Evolutionary conservation across 441 rosid species (phyloP), one percentile per base, ranked within the genome.

Genomic region (Melastoma candidum): DNA sequence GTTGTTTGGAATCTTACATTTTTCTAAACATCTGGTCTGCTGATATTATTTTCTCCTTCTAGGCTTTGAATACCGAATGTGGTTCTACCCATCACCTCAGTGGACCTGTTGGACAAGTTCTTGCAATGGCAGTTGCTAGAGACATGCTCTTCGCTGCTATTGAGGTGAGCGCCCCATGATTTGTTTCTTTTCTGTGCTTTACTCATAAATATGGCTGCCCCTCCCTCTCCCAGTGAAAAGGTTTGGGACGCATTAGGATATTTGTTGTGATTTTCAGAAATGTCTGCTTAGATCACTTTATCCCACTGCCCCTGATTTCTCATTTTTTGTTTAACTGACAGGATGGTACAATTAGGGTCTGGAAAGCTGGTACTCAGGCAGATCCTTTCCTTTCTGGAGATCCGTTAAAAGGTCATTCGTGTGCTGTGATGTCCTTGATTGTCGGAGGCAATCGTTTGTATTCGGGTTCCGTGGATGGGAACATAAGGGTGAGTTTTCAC

Each of bases 131-230:
- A 46, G 61, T 58, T 59, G 71, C 52, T 25, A 64, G 68, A 0
- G 66, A 69, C 26, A 69, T 67, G 80, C 71, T 73, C 1, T 78
- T 78, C 10, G 78, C 78, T 53, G 84, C 81, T 6, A 64, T 63
- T n/a, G 71, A 69, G 72, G 80, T 78, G 65, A 73, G 32, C 4
- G 2, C 32, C 4, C 2, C 4, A 27, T 27, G 4, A 2, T 27
- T 27, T 27, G 32, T 27, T 27, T 27, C 4, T 27, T 27, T 4
- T 27, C 4, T 2, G 32, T 27, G 32, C 32, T 27, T 27, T 4
- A 27, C 2, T 27, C n/a, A 4, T 27, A 27, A 27, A 27, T 27
- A 2, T 27, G 32, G 32, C 32, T n/a, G n/a, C n/a, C n/a, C n/a
- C n/a, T n/a, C n/a, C n/a, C n/a, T n/a, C n/a, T n/a, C n/a, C n/a